These are phyloP conservation scores for Tilletia setariae DNA, from an alignment of 1,284 basidiomycete genomes.

Conservation along the genomic window DNA sequence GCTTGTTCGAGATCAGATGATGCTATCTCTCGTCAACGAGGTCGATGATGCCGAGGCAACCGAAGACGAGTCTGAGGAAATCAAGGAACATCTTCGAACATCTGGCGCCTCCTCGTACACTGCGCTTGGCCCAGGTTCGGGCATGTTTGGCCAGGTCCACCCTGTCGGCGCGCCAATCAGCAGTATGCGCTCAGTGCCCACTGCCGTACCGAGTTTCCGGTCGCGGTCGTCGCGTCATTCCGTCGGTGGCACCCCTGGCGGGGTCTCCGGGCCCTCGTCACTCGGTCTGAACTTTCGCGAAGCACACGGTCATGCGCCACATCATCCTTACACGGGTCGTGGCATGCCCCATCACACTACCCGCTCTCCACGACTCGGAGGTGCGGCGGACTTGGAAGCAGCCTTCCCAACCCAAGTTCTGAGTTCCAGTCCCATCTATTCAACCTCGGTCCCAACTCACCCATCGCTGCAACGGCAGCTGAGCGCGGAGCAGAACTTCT, in stretches of 20 bases:
- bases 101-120: conserved; percentile 18
- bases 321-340: background rate
- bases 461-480: background rate
- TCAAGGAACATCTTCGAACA: conserved; percentile 3
- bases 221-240: conserved; percentile 24
- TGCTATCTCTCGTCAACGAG: conserved; percentile 24
- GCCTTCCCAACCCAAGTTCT: background rate
- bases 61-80: conserved; percentile 42
- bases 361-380: background rate
- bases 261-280: background rate
- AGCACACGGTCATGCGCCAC: conserved; percentile 7
- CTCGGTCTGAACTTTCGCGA: conserved; percentile 11
- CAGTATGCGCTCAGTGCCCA: conserved; percentile 21
- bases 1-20: conserved; percentile 51
- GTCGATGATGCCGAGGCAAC: conserved; percentile 44
- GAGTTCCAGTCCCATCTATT: conserved; percentile 7
- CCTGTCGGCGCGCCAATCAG: conserved; percentile 21
- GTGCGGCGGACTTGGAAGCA: background rate
- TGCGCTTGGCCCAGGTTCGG: conserved; percentile 25
- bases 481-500: background rate
- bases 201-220: conserved; percentile 27
- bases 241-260: background rate
- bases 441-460: background rate
- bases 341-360: background rate
- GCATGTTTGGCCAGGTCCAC: conserved; percentile 20